Evolutionary conservation across 1,284 basidiomycete genomes (phyloP).

Genomic region (Puccinia hordei): DNA sequence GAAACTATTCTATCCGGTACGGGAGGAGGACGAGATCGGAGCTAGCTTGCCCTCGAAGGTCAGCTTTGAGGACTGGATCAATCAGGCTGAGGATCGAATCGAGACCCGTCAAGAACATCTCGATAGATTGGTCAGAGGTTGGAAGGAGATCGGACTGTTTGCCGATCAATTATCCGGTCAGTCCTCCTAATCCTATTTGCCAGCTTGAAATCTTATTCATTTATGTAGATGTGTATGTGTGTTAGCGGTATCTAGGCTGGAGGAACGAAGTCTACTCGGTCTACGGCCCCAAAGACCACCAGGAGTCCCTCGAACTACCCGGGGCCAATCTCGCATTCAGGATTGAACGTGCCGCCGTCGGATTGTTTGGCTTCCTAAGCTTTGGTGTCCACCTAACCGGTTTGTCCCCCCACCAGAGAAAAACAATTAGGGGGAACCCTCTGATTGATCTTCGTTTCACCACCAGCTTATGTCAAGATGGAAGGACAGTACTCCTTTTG

Average conservation of each 20-base stretch:
- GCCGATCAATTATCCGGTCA: slow-evolving; percentile 59
- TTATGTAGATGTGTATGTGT: too few relatives aligned
- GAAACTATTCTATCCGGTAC: slow-evolving; percentile 34
- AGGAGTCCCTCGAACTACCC: not conserved
- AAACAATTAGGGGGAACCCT: too few relatives aligned
- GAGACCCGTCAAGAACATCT: slow-evolving; percentile 58
- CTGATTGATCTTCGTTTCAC: not conserved
- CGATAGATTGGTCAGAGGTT: slow-evolving; percentile 57
- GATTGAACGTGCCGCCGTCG: slow-evolving; percentile 84
- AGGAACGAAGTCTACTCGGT: slow-evolving; percentile 79
- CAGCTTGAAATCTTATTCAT: not conserved
- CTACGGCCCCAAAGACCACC: slow-evolving; percentile 68
- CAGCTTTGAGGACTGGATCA: slow-evolving; percentile 68
- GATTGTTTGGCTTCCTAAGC: slow-evolving; percentile 84
- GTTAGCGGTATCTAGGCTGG: slow-evolving; percentile 66
- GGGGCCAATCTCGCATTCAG: slow-evolving; percentile 73
- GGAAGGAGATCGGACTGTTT: slow-evolving; percentile 60
- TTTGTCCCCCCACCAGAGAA: not conserved
- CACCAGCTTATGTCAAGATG: slow-evolving; percentile 56
- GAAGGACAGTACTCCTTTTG: slow-evolving; percentile 65
- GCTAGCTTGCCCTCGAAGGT: not conserved
- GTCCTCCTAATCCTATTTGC: slow-evolving; percentile 34
- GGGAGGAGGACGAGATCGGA: not conserved
- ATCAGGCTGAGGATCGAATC: slow-evolving; percentile 63
- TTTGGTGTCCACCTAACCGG: slow-evolving; percentile 79